Percentiles rank a stretch among this genome's conserved stretches.
phyloP scores from a whole-genome alignment of 495 filamentous ascomycete species.

The Trichoderma gamsii region DNA sequence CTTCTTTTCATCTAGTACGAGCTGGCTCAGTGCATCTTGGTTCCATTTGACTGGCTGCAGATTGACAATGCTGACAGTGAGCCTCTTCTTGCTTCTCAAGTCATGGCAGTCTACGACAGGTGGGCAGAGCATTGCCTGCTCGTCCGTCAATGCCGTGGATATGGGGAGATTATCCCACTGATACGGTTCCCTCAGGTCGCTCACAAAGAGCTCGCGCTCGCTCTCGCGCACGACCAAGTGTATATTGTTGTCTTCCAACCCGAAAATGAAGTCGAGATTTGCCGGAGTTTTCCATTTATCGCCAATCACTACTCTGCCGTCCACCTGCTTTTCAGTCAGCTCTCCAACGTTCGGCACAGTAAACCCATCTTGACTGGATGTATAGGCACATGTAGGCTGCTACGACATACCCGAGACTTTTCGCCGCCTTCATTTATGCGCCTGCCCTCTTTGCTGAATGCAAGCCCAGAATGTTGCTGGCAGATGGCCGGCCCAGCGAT shows the following conservation, averaged over 20 bases:
- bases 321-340: neutral
- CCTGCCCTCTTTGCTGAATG: neutral
- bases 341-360: neutral
- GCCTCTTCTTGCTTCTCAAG: slow-evolving; percentile 40
- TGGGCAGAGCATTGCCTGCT: slow-evolving; percentile 38
- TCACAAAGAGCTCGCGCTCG: neutral
- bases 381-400: neutral
- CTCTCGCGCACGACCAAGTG: too few relatives aligned
- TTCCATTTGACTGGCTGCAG: slow-evolving; percentile 46
- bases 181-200: neutral
- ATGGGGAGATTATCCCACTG: neutral
- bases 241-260: too few relatives aligned
- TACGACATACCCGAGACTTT: neutral
- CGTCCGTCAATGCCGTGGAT: slow-evolving; percentile 25
- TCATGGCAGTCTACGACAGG: slow-evolving; percentile 39
- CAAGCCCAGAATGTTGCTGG: neutral
- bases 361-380: neutral
- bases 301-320: neutral
- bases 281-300: too few relatives aligned
- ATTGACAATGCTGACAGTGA: slow-evolving; percentile 31
- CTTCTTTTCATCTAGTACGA: slow-evolving; percentile 47
- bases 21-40: slow-evolving; percentile 45
- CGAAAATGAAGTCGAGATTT: too few relatives aligned
- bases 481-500: neutral
- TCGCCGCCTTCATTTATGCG: neutral